phyloP scores from a whole-genome alignment of 2,329 filamentous ascomycete species.

The Botrytis deweyae region DNA sequence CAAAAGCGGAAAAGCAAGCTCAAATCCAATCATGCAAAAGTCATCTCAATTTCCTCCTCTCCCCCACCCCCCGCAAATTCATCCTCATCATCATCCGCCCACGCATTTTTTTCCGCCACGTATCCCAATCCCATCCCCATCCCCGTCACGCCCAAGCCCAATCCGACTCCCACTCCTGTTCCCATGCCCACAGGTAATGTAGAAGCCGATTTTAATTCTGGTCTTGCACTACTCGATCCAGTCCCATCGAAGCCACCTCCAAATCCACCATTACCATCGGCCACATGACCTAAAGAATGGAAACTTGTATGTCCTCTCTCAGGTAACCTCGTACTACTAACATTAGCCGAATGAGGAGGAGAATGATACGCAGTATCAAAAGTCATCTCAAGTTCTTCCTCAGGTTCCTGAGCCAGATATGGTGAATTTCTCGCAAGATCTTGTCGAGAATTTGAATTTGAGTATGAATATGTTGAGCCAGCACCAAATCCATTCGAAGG shows the following conservation, averaged over 20 bases:
- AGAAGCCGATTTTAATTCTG: slow-evolving; percentile 47
- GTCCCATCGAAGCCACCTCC: slow-evolving; percentile 19
- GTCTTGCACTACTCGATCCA: slow-evolving; percentile 34
- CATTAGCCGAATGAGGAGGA: slow-evolving; percentile 27
- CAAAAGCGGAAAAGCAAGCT: background rate
- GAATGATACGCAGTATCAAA: slow-evolving; percentile 61
- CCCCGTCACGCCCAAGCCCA: slow-evolving; percentile 9
- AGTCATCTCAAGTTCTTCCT: slow-evolving; percentile 63
- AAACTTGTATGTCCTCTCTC: slow-evolving; percentile 3
- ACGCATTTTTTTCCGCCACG: slow-evolving; percentile 56
- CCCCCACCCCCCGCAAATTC: slow-evolving; percentile 67
- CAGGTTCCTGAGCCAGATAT: slow-evolving; percentile 30
- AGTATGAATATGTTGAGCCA: slow-evolving; percentile 15
- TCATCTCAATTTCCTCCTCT: slow-evolving; percentile 77
- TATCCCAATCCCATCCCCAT: background rate
- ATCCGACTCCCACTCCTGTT: background rate
- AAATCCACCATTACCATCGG: background rate
- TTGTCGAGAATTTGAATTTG: slow-evolving; percentile 15
- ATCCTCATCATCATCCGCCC: slow-evolving; percentile 69
- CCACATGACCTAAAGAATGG: background rate
- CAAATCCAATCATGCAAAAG: slow-evolving; percentile 55
- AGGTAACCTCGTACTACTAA: slow-evolving; percentile 20
- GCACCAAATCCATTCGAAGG: slow-evolving; percentile 18
- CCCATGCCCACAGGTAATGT: slow-evolving; percentile 43
- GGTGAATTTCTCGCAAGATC: slow-evolving; percentile 7